Evolutionary conservation across 495 filamentous ascomycete species (phyloP), one percentile per base, ranked within the genome.

Genomic region (Penicillium turbatum): DNA sequence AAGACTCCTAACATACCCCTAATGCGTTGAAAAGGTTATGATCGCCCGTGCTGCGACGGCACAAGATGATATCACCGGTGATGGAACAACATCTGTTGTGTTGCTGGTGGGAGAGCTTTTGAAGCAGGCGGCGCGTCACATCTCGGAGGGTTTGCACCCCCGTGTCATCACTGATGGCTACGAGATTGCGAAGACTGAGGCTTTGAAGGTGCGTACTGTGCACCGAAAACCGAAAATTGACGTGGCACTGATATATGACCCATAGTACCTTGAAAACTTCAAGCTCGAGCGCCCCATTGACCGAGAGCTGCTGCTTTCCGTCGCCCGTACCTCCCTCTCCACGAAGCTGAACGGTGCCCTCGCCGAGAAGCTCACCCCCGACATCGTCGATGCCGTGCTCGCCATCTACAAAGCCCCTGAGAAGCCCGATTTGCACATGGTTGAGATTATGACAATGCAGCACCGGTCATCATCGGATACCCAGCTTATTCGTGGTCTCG

Each of bases 361-460:
- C 54, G 95, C 95, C 24, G 84, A 95, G 67, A 87, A 87, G 65
- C 87, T 98, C 36, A 96, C 90, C 17, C 89, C 93, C 30, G 84
- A 86, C 60, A 96, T 99, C 59, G 91, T 96, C 62, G 93, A 99
- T 70, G 88, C 93, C 48, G 93, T 97, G 40, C 82, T 97, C 48
- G 80, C 95, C 42, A 99, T 99, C 68, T 92, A 96, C 75, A 79
- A 87, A 65, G 71, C 90, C 26, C 89, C 90, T 27, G 85, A 84
- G 57, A 97, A 97, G 75, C 93, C 93, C 40, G 93, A 99, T 70
- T 72, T 99, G 56, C 92, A 97, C 73, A 99, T 99, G 93, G 80
- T 99, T 57, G 93, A 99, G 72, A 97, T 99, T 59, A 97, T 97
- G 95, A 97, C 95, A 67, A 99, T 99, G 93, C 93, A 97, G 70